Percentiles rank a stretch among this genome's conserved stretches.
These are phyloP conservation scores for Lactarius deliciosus DNA, from an alignment of 768 basidiomycete genomes.

Conservation along the genomic window DNA sequence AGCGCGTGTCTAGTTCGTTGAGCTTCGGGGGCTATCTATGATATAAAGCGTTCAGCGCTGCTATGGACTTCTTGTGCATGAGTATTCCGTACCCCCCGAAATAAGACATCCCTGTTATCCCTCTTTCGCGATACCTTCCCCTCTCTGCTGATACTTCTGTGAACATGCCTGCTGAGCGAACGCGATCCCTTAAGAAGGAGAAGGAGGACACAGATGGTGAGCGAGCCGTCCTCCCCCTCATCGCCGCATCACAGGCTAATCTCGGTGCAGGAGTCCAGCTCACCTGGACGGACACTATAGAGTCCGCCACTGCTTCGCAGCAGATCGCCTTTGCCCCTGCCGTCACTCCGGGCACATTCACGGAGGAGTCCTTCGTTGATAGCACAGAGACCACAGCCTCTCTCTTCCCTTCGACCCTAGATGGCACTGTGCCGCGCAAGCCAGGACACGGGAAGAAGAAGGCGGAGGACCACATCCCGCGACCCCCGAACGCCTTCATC, in stretches of 20 bases:
- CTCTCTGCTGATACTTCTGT: neutral
- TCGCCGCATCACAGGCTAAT: neutral
- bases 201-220: slow-evolving; percentile 21
- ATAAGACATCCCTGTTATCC: slow-evolving; percentile 16
- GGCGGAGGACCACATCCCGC: slow-evolving; percentile 73
- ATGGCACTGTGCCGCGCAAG: slow-evolving; percentile 42
- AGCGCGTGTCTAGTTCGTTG: slow-evolving; percentile 15
- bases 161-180: slow-evolving; percentile 30
- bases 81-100: slow-evolving; percentile 22
- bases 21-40: slow-evolving; percentile 7
- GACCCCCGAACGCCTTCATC: slow-evolving; percentile 85
- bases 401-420: slow-evolving; percentile 55
- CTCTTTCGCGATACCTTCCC: slow-evolving; percentile 15
- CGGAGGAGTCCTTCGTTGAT: slow-evolving; percentile 44
- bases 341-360: slow-evolving; percentile 58
- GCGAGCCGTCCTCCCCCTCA: neutral
- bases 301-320: slow-evolving; percentile 38
- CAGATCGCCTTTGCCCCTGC: slow-evolving; percentile 58
- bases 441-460: slow-evolving; percentile 67
- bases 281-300: slow-evolving; percentile 48
- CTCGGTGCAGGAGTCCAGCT: slow-evolving; percentile 39
- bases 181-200: slow-evolving; percentile 27
- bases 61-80: slow-evolving; percentile 12
- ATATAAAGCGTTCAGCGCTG: slow-evolving; percentile 26
- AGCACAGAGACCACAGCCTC: slow-evolving; percentile 44